Base-by-base conservation (phyloP, 192 early-diverging fungal genomes). In the Umbelopsis isabellina region DNA sequence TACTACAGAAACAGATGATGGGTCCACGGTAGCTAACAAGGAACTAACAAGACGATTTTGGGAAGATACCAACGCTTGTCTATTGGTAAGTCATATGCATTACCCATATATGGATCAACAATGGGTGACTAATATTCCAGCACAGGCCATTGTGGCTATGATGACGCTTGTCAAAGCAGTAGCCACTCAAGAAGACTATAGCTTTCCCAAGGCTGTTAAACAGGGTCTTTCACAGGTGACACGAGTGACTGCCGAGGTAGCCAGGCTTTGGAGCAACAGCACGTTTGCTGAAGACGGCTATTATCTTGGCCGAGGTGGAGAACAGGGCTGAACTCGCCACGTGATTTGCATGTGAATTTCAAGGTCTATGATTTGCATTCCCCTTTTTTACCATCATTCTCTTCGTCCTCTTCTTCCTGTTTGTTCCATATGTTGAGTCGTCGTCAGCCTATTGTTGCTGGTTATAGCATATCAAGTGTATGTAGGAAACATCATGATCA, bases 181-280 rank as follows among this genome's bases (percentile, higher is more conserved):
- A 48, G 72, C 76, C 11, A 78, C 76, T 5, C 72, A 73, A 50
- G 68, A 78, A 25, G 76, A 78, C 22, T 69, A 73, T n/a, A 25
- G 33, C 20, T 78, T 72, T 67, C 71, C 76, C 27, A 73, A 73
- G 47, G n/a, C 72, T 15, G 49, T 78, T n/a, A 73, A 73, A 45
- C 76, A 78, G 46, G 76, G 76, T 3, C 73, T 68, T 49, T 52
- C 73, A 6, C 65, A 78, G 33, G 72, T 78, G 1, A 78, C 76
- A 2, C 48, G 76, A 27, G 68, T 78, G 16, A 78, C 76, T 15
- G 68, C 76, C 1, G 76, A 78, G 47, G 72, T 78, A 25, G 76
- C 76, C 20, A 68, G 66, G 22, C 21, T 72, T 15, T 77, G 75
- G 75, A 77, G 67, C 27, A 46, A 78, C n/a, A 69, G 68, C 7